Conservation (phyloP, 202 grass and related monocot species). For the Zoysia matrella region DNA sequence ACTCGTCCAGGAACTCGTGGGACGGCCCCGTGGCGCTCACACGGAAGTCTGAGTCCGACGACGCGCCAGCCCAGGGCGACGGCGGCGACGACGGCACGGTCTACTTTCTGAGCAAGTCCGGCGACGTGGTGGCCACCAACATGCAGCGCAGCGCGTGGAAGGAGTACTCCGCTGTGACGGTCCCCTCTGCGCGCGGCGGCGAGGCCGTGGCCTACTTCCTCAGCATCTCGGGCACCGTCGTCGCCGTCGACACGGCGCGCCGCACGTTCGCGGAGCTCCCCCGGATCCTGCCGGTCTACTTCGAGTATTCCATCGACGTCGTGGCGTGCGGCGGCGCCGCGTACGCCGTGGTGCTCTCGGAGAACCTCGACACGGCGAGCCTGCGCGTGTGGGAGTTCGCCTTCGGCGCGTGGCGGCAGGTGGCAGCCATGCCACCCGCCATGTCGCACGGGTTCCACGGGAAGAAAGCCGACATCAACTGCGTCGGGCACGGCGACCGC, state of each 20-base stretch:
- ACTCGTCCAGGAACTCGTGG: constrained; percentile 57
- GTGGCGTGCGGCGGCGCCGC: constrained; percentile 65
- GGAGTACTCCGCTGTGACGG: constrained; percentile 76
- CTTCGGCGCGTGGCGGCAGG: constrained; percentile 62
- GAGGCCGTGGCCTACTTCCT: constrained; percentile 76
- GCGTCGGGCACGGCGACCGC: constrained; percentile 60
- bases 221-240: constrained; percentile 70
- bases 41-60: background rate
- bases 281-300: constrained; percentile 73
- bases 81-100: constrained; percentile 47
- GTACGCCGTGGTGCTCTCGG: constrained; percentile 75
- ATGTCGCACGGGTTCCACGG: constrained; percentile 78
- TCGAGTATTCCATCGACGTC: constrained; percentile 87
- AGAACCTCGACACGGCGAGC: constrained; percentile 79
- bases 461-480: constrained; percentile 83
- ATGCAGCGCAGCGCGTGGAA: constrained; percentile 87
- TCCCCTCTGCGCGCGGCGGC: constrained; percentile 18
- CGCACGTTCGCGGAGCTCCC: constrained; percentile 64
- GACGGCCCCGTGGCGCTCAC: constrained; percentile 46
- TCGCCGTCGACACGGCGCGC: constrained; percentile 67
- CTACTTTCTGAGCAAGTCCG: constrained; percentile 87
- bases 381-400: constrained; percentile 76
- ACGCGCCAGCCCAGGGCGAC: background rate
- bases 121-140: constrained; percentile 84
- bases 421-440: constrained; percentile 76